Percentiles rank a stretch among this genome's conserved stretches.
Evolutionary conservation across 768 basidiomycete species (phyloP).

Genomic region (Leccinum obscurum): DNA sequence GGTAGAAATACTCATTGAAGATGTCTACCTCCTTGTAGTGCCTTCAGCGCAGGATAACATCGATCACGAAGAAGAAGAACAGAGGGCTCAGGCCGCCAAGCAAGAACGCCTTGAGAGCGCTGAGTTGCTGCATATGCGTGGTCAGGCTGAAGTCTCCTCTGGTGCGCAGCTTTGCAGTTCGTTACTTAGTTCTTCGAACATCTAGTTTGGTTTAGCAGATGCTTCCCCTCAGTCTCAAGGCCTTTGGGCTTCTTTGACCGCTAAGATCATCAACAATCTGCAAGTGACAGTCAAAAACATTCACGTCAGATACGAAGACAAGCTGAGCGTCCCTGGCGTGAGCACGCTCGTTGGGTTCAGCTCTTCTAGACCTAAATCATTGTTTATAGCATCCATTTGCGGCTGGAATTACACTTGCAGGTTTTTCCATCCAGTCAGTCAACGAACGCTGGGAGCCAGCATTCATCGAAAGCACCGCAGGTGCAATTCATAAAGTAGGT

Average conservation of each 20-base stretch:
- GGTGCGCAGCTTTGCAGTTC: constrained; percentile 36
- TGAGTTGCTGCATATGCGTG: constrained; percentile 73
- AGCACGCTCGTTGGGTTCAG: constrained; percentile 29
- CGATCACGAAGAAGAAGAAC: constrained; percentile 84
- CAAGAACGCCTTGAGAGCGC: constrained; percentile 86
- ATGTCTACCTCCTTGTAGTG: constrained; percentile 91
- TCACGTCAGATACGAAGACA: constrained; percentile 96
- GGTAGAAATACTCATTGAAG: constrained; percentile 87
- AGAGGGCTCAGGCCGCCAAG: constrained; percentile 80
- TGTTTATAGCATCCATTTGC: constrained; percentile 84
- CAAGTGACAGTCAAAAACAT: constrained; percentile 96
- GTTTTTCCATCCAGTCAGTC: constrained; percentile 88
- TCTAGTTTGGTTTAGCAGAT: constrained; percentile 31
- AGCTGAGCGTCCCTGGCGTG: constrained; percentile 89
- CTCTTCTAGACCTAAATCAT: neutral
- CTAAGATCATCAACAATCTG: constrained; percentile 92
- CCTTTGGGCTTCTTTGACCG: constrained; percentile 75
- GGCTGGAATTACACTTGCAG: constrained; percentile 82
- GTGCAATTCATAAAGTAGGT: constrained; percentile 84
- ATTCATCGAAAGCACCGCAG: constrained; percentile 87
- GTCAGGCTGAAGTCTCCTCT: constrained; percentile 50
- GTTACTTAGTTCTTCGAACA: neutral
- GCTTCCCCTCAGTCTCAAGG: constrained; percentile 78
- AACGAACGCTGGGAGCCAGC: constrained; percentile 85
- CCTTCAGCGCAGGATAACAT: constrained; percentile 68